Evolutionary conservation across 768 basidiomycete genomes (phyloP).

Genomic region (Panaeolus cyanescens): DNA sequence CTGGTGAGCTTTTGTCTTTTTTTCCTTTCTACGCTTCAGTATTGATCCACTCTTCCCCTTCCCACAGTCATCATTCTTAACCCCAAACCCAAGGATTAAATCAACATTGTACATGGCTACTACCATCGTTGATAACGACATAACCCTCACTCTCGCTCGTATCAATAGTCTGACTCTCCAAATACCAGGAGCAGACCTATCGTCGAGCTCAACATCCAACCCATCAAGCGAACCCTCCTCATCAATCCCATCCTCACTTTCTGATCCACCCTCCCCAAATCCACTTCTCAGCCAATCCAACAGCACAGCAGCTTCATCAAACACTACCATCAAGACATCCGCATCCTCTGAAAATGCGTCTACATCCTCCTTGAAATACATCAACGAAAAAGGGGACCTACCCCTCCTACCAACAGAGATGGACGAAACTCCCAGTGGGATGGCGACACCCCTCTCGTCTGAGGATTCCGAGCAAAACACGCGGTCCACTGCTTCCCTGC

Average conservation of each 20-base stretch:
- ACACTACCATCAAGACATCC: neutral
- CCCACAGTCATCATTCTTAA: neutral
- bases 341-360: neutral
- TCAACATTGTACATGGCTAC: neutral
- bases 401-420: neutral
- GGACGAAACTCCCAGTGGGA: constrained; percentile 5
- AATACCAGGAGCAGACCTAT: constrained; percentile 7
- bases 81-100: neutral
- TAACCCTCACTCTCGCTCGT: neutral
- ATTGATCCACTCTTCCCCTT: neutral
- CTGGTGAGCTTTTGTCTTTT: neutral
- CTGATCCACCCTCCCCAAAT: constrained; percentile 18
- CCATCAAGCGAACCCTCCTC: constrained; percentile 13
- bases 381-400: neutral
- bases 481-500: constrained; percentile 17
- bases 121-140: neutral
- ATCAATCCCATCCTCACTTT: constrained; percentile 14
- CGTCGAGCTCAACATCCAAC: neutral
- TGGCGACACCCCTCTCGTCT: constrained; percentile 9
- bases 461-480: constrained; percentile 10
- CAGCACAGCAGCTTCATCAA: constrained; percentile 5
- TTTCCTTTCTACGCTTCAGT: neutral
- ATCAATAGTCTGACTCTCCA: neutral
- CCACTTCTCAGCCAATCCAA: constrained; percentile 7
- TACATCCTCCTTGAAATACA: neutral